A percentile compares a stretch with the other conserved stretches of the same genome.
phyloP scores from a whole-genome alignment of 495 filamentous ascomycete genomes.

The Stereocaulon alpinum region DNA sequence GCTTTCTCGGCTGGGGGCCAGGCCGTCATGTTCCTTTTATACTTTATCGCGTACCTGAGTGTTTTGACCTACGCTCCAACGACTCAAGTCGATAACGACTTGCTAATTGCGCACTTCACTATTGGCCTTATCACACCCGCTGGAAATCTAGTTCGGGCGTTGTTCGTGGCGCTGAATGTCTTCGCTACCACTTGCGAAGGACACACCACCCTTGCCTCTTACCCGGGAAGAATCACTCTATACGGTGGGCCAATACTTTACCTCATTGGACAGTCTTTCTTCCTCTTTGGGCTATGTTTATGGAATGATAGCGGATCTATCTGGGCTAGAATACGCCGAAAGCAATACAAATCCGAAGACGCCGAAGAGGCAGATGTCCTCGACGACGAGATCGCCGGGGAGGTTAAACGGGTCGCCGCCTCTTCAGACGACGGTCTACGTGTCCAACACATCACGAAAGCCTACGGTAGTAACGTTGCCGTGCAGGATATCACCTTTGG shows the following conservation, averaged over 20 bases:
- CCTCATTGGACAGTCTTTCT: conserved; percentile 54
- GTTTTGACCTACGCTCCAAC: conserved; percentile 58
- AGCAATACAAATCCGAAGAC: conserved; percentile 28
- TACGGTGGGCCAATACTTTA: conserved; percentile 76
- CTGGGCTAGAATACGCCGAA: conserved; percentile 33
- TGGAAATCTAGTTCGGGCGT: conserved; percentile 52
- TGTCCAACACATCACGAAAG: conserved; percentile 65
- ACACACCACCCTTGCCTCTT: conserved; percentile 42
- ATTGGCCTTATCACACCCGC: conserved; percentile 59
- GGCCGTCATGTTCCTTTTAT: conserved; percentile 60
- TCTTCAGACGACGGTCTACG: conserved; percentile 55
- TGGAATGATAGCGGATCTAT: conserved; percentile 60
- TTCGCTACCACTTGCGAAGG: conserved; percentile 64
- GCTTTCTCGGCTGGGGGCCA: conserved; percentile 67
- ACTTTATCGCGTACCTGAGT: conserved; percentile 62
- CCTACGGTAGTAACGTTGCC: conserved; percentile 56
- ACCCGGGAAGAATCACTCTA: conserved; percentile 58
- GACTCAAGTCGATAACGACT: conserved; percentile 22
- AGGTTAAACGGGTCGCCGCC: conserved; percentile 36
- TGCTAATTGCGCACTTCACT: conserved; percentile 50
- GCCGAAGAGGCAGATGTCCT: conserved; percentile 35
- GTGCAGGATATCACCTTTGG: conserved; percentile 78
- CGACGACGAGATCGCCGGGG: conserved; percentile 39
- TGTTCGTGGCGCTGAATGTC: conserved; percentile 67
- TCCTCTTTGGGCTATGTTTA: conserved; percentile 57